Percentiles rank a stretch among this genome's conserved stretches.
These are phyloP conservation scores for Turritis glabra DNA, from an alignment of 345 rosid genomes.

Conservation along the genomic window DNA sequence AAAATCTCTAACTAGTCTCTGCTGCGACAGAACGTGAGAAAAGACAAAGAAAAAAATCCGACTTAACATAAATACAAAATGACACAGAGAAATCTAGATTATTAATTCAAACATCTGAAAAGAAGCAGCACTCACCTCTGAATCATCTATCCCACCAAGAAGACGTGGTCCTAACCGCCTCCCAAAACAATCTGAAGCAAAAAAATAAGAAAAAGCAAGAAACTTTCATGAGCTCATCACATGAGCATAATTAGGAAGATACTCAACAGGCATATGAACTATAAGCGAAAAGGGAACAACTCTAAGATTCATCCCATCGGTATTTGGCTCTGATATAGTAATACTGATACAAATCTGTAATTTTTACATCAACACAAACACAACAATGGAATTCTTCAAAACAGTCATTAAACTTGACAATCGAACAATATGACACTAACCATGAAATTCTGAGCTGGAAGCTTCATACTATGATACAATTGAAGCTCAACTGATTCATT, in stretches of 20 bases:
- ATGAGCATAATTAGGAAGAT: not conserved
- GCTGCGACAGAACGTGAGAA: slow-evolving; percentile 42
- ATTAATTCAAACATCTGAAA: not conserved
- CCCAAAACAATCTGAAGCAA: slow-evolving; percentile 83
- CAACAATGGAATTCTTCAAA: not conserved
- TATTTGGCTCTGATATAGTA: not conserved
- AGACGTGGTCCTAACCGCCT: slow-evolving; percentile 96
- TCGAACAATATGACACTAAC: not conserved
- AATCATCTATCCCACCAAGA: slow-evolving; percentile 86
- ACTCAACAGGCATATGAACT: not conserved
- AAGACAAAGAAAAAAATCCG: slow-evolving; percentile 12
- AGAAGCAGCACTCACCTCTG: slow-evolving; percentile 59
- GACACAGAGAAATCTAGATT: slow-evolving; percentile 16
- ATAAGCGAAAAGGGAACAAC: not conserved
- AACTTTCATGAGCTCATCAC: slow-evolving; percentile 26
- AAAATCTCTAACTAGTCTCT: slow-evolving; percentile 88
- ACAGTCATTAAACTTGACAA: not conserved
- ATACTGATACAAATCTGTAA: not conserved
- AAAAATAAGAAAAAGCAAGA: slow-evolving; percentile 15
- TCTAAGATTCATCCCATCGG: not conserved
- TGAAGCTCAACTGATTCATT: not conserved
- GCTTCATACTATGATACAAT: not conserved
- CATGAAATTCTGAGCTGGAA: slow-evolving; percentile 8
- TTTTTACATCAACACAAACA: not conserved
- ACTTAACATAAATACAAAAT: slow-evolving; percentile 34